Conservation (phyloP, 768 basidiomycete genomes). For the Phlebiopsis gigantea region DNA sequence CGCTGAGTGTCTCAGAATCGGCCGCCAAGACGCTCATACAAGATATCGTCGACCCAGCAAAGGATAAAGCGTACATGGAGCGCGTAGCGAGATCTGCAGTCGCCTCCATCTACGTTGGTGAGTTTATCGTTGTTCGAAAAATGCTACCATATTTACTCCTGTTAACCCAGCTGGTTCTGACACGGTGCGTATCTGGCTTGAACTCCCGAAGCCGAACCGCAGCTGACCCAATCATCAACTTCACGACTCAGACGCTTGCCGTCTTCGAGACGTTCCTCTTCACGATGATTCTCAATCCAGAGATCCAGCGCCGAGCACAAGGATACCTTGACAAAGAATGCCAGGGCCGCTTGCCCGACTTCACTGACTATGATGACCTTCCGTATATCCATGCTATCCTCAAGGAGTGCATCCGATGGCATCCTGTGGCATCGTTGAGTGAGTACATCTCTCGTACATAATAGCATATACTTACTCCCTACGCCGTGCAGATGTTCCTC, state of each 20-base stretch:
- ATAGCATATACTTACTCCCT: too few species aligned
- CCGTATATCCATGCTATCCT: conserved; percentile 14
- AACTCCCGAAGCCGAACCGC: too few species aligned
- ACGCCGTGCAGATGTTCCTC: background rate
- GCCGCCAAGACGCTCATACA: conserved; percentile 5
- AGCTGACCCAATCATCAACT: conserved; percentile 3
- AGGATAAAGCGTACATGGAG: conserved; percentile 12
- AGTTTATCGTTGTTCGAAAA: background rate
- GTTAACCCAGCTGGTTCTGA: background rate
- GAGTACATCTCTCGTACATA: too few species aligned
- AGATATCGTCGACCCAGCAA: background rate
- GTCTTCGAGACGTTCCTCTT: conserved; percentile 12
- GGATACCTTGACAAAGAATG: conserved; percentile 6
- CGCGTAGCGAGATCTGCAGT: background rate
- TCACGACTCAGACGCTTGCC: conserved; percentile 12
- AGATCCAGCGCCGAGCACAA: conserved; percentile 10
- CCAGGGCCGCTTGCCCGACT: conserved; percentile 9
- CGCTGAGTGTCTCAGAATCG: background rate
- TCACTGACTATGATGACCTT: conserved; percentile 3
- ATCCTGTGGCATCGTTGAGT: conserved; percentile 15
- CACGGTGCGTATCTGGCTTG: background rate
- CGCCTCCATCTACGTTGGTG: conserved; percentile 13
- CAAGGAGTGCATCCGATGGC: conserved; percentile 14
- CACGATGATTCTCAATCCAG: conserved; percentile 12
- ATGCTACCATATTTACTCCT: too few species aligned